Percentiles rank a stretch among this genome's conserved stretches.
Evolutionary conservation across 306 rosid species (phyloP).

Genomic region (Elaeagnus macrophylla): DNA sequence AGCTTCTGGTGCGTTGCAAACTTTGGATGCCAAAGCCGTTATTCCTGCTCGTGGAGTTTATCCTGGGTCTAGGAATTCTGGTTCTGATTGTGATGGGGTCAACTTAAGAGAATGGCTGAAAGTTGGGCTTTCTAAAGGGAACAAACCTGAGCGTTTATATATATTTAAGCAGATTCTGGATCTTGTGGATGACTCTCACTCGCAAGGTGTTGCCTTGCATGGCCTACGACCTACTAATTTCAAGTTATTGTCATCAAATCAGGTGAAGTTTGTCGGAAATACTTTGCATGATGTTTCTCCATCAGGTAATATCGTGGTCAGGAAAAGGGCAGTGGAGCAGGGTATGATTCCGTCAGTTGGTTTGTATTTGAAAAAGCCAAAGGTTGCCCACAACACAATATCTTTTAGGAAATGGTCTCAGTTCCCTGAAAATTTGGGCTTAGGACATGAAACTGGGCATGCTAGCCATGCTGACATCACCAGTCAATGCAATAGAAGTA

Average conservation of each 20-base stretch:
- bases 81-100: constrained; percentile 43
- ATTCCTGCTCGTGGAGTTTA: constrained; percentile 21
- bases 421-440: constrained; percentile 28
- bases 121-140: constrained; percentile 31
- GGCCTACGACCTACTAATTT: constrained; percentile 63
- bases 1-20: constrained; percentile 29
- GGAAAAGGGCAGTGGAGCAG: constrained; percentile 51
- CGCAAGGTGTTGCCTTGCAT: constrained; percentile 58
- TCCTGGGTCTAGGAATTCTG: constrained; percentile 22
- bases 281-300: constrained; percentile 29
- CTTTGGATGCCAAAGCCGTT: constrained; percentile 28
- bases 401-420: constrained; percentile 35
- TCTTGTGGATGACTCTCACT: constrained; percentile 55
- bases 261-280: constrained; percentile 46
- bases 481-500: constrained; percentile 27
- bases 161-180: constrained; percentile 65
- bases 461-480: constrained; percentile 27
- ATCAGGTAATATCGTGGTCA: constrained; percentile 25
- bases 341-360: constrained; percentile 30
- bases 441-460: constrained; percentile 27
- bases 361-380: constrained; percentile 48
- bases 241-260: constrained; percentile 44
- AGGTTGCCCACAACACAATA: constrained; percentile 30
- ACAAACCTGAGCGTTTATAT: constrained; percentile 51
- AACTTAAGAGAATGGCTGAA: constrained; percentile 81